A percentile compares a stretch with the other conserved stretches of the same genome.
Evolutionary conservation across 352 stramenopile species (phyloP).

Genomic region (Phytopythium oedochilum): DNA sequence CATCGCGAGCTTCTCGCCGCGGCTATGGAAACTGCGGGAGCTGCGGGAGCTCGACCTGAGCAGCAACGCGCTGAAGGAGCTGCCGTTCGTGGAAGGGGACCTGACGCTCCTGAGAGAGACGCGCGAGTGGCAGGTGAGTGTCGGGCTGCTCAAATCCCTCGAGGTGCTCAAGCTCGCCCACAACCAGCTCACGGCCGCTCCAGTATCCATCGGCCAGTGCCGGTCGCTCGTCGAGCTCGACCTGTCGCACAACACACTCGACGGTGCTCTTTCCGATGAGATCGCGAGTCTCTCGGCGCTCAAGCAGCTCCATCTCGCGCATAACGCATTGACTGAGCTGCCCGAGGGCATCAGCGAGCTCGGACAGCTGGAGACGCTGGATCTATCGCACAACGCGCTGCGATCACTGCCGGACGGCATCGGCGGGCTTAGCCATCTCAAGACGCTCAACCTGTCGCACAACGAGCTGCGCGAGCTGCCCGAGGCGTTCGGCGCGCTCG

Average conservation of each 20-base stretch:
- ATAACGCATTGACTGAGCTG: conserved; percentile 37
- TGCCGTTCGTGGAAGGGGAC: conserved; percentile 65
- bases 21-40: conserved; percentile 56
- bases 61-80: conserved; percentile 39
- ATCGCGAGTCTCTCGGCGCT: conserved; percentile 34
- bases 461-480: conserved; percentile 48
- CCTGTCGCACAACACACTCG: conserved; percentile 47
- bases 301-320: conserved; percentile 24
- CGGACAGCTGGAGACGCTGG: conserved; percentile 27
- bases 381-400: conserved; percentile 37
- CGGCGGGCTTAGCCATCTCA: conserved; percentile 33
- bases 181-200: conserved; percentile 40
- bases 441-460: conserved; percentile 24
- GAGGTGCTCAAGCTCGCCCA: conserved; percentile 42
- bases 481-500: conserved; percentile 28
- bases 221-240: conserved; percentile 32
- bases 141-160: conserved; percentile 39
- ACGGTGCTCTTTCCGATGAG: conserved; percentile 24
- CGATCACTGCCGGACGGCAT: conserved; percentile 30
- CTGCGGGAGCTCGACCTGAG: conserved; percentile 48
- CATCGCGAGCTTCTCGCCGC: conserved; percentile 54
- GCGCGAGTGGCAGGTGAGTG: conserved; percentile 62
- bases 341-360: conserved; percentile 38
- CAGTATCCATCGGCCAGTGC: conserved; percentile 51
- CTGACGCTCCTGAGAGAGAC: conserved; percentile 67